phyloP scores from a whole-genome alignment of 2,329 filamentous ascomycete genomes.

The Parastagonospora nodorum region DNA sequence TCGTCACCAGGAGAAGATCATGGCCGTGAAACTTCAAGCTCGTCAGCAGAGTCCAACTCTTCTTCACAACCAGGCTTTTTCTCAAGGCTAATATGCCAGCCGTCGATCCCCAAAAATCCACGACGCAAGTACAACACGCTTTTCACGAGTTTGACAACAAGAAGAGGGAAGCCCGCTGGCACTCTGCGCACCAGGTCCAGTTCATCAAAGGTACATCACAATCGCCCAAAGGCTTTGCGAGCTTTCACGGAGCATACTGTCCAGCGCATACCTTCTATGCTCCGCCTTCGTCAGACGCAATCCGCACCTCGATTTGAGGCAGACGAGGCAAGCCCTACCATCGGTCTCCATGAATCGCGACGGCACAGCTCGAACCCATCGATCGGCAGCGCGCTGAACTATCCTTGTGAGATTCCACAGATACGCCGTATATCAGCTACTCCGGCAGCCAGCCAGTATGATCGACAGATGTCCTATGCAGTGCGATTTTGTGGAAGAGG shows the following conservation, averaged over 20 bases:
- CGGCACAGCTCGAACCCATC: slow-evolving; percentile 19
- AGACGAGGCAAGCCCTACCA: background rate
- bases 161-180: slow-evolving; percentile 1
- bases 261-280: slow-evolving; percentile 13
- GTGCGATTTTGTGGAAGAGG: slow-evolving; percentile 8
- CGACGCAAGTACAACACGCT: slow-evolving; percentile 7
- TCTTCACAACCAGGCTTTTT: slow-evolving; percentile 9
- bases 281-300: slow-evolving; percentile 13
- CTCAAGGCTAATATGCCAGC: slow-evolving; percentile 17
- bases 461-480: background rate
- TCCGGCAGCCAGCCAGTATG: background rate
- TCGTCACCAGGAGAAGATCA: background rate
- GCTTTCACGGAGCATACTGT: slow-evolving; percentile 1
- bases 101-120: slow-evolving; percentile 8
- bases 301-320: slow-evolving; percentile 4
- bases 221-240: background rate
- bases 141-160: background rate
- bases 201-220: background rate
- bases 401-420: slow-evolving; percentile 10
- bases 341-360: background rate
- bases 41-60: slow-evolving; percentile 8
- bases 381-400: slow-evolving; percentile 9
- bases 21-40: slow-evolving; percentile 2
- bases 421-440: slow-evolving; percentile 7
- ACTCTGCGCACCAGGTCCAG: background rate